A percentile compares a stretch with the other conserved stretches of the same genome.
phyloP scores from a whole-genome alignment of 2,329 filamentous ascomycete species.

The Aspergillus cejpii region DNA sequence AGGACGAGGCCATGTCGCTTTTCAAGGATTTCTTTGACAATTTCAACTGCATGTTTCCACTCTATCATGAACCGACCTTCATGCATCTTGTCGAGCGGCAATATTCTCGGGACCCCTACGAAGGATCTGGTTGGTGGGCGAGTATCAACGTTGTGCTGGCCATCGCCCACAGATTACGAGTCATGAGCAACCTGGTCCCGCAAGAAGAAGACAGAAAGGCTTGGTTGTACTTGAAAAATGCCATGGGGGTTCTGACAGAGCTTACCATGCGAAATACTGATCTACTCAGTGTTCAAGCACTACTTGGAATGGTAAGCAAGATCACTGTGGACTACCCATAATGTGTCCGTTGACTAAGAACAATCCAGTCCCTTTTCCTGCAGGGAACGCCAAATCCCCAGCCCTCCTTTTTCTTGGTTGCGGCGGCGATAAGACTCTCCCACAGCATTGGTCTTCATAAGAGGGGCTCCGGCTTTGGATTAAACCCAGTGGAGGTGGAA shows the following conservation, averaged over 20 bases:
- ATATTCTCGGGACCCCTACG: constrained; percentile 86
- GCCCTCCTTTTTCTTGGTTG: constrained; percentile 82
- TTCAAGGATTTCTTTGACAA: constrained; percentile 95
- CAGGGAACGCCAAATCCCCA: constrained; percentile 96
- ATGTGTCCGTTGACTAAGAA: constrained; percentile 7
- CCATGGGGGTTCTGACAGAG: constrained; percentile 86
- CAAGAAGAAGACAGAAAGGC: constrained; percentile 89
- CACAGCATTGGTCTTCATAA: constrained; percentile 96
- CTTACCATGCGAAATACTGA: constrained; percentile 95
- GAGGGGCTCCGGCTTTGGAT: constrained; percentile 81
- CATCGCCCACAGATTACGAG: constrained; percentile 84
- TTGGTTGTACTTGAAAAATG: constrained; percentile 95
- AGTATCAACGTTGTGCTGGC: constrained; percentile 89
- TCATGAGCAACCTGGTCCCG: constrained; percentile 90
- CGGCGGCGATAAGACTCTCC: constrained; percentile 80
- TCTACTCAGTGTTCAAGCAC: constrained; percentile 84
- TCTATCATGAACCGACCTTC: constrained; percentile 96
- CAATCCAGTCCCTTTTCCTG: constrained; percentile 67
- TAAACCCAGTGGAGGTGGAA: constrained; percentile 90
- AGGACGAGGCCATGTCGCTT: constrained; percentile 78
- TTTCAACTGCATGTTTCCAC: constrained; percentile 97
- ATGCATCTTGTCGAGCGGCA: constrained; percentile 95
- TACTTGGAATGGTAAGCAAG: constrained; percentile 68
- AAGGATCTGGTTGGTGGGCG: constrained; percentile 97
- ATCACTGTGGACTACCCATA: not conserved